phyloP scores from a whole-genome alignment of 2,329 filamentous ascomycete genomes.

The Coniochaeta ligniaria region DNA sequence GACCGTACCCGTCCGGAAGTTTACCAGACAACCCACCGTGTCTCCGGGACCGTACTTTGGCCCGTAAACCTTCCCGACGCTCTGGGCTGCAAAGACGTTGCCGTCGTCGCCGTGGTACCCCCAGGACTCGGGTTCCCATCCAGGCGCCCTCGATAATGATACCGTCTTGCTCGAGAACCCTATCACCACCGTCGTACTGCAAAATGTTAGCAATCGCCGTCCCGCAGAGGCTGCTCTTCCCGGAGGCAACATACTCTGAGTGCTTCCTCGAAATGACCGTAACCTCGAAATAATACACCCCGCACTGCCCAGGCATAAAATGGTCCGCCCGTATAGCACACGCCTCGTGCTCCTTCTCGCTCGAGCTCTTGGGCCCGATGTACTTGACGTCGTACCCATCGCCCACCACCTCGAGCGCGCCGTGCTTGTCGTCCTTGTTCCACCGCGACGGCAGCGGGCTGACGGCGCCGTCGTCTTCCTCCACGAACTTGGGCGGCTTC shows the following conservation, averaged over 20 bases:
- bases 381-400: slow-evolving; percentile 69
- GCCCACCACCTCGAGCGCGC: slow-evolving; percentile 61
- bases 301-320: slow-evolving; percentile 81
- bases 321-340: slow-evolving; percentile 77
- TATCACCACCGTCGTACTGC: slow-evolving; percentile 53
- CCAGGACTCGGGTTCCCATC: slow-evolving; percentile 63
- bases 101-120: slow-evolving; percentile 66
- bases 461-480: slow-evolving; percentile 40
- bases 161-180: slow-evolving; percentile 52
- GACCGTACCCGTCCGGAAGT: slow-evolving; percentile 56
- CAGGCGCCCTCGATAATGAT: slow-evolving; percentile 48
- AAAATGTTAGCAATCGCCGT: background rate
- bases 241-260: slow-evolving; percentile 42
- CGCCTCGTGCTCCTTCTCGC: slow-evolving; percentile 63
- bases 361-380: slow-evolving; percentile 34
- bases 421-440: slow-evolving; percentile 73
- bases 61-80: slow-evolving; percentile 49
- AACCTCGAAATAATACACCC: slow-evolving; percentile 90
- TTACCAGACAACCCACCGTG: slow-evolving; percentile 58
- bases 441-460: slow-evolving; percentile 72
- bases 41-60: slow-evolving; percentile 49
- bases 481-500: slow-evolving; percentile 44
- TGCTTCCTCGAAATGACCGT: slow-evolving; percentile 41
- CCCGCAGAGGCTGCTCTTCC: no score
- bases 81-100: slow-evolving; percentile 49